Evolutionary conservation across 78 protist species (phyloP).

Genomic region (Dictyostelium citrinum): DNA sequence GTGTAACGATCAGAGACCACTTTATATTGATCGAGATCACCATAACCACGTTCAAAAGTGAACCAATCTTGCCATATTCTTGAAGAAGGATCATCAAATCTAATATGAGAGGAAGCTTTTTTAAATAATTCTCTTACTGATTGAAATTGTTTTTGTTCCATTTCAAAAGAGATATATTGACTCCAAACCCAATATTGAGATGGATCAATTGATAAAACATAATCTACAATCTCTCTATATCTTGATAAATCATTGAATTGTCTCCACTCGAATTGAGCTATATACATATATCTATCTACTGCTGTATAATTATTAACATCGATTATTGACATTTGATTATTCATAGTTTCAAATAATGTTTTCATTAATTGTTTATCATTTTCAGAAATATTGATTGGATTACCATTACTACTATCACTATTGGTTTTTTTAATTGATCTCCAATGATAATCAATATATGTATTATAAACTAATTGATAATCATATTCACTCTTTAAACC

Average conservation of each 20-base stretch:
- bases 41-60: slow-evolving; percentile 37
- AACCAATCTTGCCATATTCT: slow-evolving; percentile 43
- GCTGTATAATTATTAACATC: background rate
- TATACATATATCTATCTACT: background rate
- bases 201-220: background rate
- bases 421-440: background rate
- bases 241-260: background rate
- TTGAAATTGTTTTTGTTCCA: background rate
- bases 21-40: background rate
- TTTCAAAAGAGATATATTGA: slow-evolving; percentile 5
- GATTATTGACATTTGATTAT: background rate
- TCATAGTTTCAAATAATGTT: background rate
- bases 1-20: background rate
- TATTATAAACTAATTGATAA: background rate
- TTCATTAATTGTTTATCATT: background rate
- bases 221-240: background rate
- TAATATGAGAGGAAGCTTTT: background rate
- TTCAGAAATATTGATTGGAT: background rate
- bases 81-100: background rate
- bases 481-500: slow-evolving; percentile 22
- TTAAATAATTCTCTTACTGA: background rate
- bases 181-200: background rate
- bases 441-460: slow-evolving; percentile 34
- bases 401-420: background rate
- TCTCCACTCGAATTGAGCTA: background rate